Base-by-base conservation (phyloP, 2,329 filamentous ascomycete genomes). In the Venturiaceae sp. region DNA sequence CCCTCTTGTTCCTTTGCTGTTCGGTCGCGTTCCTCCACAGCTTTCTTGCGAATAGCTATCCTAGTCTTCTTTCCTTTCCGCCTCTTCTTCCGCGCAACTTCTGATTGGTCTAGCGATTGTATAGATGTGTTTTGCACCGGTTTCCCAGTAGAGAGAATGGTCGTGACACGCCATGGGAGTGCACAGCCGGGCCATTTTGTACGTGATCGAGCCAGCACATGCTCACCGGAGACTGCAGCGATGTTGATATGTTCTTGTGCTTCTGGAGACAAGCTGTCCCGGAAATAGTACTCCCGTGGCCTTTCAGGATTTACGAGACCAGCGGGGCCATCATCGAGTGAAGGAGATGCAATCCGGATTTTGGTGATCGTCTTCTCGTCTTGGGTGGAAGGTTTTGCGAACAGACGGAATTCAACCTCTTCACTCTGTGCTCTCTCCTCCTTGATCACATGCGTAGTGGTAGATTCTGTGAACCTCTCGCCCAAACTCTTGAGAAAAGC, bases 121-220 rank as follows among this genome's bases (percentile, higher is more conserved):
- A 39, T 11, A 11, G 34, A 13, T 19, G 33, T 19, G 19, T 13
- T 6, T 23, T 21, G 30, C 5, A 21, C 9, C 1, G 30, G 34
- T 36, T 5, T 36, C 19, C 52, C 52, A 5, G 14, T 37, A 2
- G 34, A 23, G 11, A 26, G n/a, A 19, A 53, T 53, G 13, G 52
- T 53, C 34, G 32, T 53, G 52, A 53, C 52, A 30, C 52, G 52
- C 52, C 52, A 53, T 36, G 52, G 52, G 14, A 53, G 32, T 13
- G 21, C 33, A 30, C 52, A 53, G 13, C 52, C 52, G 34, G 52
- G 32, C 30, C 52, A 53, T 36, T 34, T 21, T 30, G n/a, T 37
- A 9, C 23, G 19, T 19, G 52, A 34, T 34, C 16, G 52, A 21
- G 8, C 52, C 9, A 53, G 52, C 52, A 53, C 52, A 34, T 53